Base-by-base conservation (phyloP, 306 rosid genomes). In the Quercus wislizeni region DNA sequence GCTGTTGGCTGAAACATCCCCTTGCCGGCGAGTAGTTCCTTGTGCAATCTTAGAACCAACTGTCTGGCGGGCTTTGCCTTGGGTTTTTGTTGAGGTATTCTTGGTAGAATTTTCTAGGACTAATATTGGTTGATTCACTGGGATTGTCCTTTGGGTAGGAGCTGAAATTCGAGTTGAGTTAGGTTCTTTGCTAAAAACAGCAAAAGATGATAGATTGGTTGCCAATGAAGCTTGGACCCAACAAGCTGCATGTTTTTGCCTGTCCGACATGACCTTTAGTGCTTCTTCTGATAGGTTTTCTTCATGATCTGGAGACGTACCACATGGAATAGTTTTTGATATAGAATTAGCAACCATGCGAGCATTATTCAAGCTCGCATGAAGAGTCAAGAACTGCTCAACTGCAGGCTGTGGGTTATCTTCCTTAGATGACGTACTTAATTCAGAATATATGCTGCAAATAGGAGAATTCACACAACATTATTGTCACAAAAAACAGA, bases 181-280 rank as follows among this genome's bases (percentile, higher is more conserved):
- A 58, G 89, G 80, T 51, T 92, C 96, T 51, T 85, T 87, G 75
- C 83, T 86, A 55, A 63, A 93, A 55, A 93, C 92, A 25, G 88
- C 65, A 69, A 96, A 96, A 73, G 94, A 81, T 52, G 99, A 90
- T 62, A 96, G 81, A 78, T 90, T 89, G 83, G 97, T 87, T 58
- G 92, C 81, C 76, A 93, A 73, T 43, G 99, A 96, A 74, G 97
- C 92, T 86, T 93, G 98, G 46, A 96, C 92, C 99, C 99, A 96
- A 25, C 86, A 82, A 70, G 92, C 84, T 38, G 98, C 96, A 41
- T 67, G 88, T 61, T 90, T 95, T 73, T 80, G 86, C 71, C 86
- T 87, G 30, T 89, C 91, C 28, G 87, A 86, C 49, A 88, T 83
- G 79, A 93, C 74, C 83, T 88, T 88, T 62, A 78, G 56, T 74